Conservation (phyloP, 2,329 filamentous ascomycete genomes). For the Aspergillus novoparasiticus region DNA sequence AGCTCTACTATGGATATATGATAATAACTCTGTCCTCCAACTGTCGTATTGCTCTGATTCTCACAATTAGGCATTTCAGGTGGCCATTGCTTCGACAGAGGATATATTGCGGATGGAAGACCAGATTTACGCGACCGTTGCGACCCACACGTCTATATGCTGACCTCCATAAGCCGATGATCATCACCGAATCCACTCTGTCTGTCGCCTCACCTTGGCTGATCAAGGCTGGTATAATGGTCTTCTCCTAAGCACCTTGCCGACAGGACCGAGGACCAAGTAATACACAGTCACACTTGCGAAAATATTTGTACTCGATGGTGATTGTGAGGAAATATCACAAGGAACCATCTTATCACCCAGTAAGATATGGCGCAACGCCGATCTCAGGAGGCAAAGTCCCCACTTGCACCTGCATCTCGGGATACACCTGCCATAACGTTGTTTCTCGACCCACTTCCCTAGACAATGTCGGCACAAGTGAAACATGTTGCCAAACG, state of each 20-base stretch:
- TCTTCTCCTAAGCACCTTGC: too few relatives aligned
- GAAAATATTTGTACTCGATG: not conserved
- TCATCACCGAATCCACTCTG: not conserved
- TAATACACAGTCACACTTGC: not conserved
- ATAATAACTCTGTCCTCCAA: too few relatives aligned
- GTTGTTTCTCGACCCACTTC: not conserved
- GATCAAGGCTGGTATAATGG: not conserved
- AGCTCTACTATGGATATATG: too few relatives aligned
- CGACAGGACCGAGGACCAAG: too few relatives aligned
- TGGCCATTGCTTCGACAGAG: too few relatives aligned
- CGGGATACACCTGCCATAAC: not conserved
- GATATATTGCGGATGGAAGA: too few relatives aligned
- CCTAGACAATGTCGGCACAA: not conserved
- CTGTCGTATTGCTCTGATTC: too few relatives aligned
- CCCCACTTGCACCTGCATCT: not conserved
- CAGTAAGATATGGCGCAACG: not conserved
- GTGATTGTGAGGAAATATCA: not conserved
- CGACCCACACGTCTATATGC: too few relatives aligned
- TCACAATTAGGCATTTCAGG: too few relatives aligned
- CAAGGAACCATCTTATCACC: not conserved
- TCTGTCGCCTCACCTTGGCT: not conserved
- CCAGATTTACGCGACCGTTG: too few relatives aligned
- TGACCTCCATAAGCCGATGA: not conserved
- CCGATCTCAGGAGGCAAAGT: not conserved
- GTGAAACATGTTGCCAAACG: not conserved